A percentile compares a stretch with the other conserved stretches of the same genome.
Evolutionary conservation across 768 basidiomycete species (phyloP).

Genomic region (Boletus reticulatus): DNA sequence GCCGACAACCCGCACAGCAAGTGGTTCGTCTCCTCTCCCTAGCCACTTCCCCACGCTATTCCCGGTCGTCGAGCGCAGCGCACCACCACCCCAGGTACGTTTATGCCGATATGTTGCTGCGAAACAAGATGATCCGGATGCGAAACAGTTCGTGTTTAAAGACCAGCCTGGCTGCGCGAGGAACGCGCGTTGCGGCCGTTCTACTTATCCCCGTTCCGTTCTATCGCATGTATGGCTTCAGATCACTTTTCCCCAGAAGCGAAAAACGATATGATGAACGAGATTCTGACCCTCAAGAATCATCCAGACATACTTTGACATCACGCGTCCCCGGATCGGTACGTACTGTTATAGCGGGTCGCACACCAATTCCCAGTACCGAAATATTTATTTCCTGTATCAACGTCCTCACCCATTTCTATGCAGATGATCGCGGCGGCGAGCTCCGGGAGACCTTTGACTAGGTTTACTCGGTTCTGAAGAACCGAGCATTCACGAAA

Average conservation of each 20-base stretch:
- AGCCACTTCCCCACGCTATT: too few relatives aligned
- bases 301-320: conserved; percentile 20
- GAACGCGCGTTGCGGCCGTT: too few relatives aligned
- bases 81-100: too few relatives aligned
- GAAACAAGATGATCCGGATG: too few relatives aligned
- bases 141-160: too few relatives aligned
- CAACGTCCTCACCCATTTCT: conserved; percentile 21
- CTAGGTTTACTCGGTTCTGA: conserved; percentile 18
- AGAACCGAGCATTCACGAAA: conserved; percentile 19
- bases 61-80: too few relatives aligned
- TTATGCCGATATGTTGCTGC: too few relatives aligned
- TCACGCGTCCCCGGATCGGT: conserved; percentile 21
- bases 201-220: too few relatives aligned
- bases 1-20: too few relatives aligned
- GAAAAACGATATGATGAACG: conserved; percentile 22
- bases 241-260: conserved; percentile 5
- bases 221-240: conserved; percentile 17
- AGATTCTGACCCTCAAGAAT: conserved; percentile 18
- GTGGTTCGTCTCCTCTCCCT: too few relatives aligned
- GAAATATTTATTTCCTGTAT: conserved; percentile 14
- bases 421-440: conserved; percentile 16
- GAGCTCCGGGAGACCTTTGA: conserved; percentile 21
- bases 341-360: neutral
- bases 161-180: too few relatives aligned
- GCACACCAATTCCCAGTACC: too few relatives aligned